Base-by-base conservation (phyloP, 1,139 yeast genomes). In the Chernovozyma sophiae-reginae region DNA sequence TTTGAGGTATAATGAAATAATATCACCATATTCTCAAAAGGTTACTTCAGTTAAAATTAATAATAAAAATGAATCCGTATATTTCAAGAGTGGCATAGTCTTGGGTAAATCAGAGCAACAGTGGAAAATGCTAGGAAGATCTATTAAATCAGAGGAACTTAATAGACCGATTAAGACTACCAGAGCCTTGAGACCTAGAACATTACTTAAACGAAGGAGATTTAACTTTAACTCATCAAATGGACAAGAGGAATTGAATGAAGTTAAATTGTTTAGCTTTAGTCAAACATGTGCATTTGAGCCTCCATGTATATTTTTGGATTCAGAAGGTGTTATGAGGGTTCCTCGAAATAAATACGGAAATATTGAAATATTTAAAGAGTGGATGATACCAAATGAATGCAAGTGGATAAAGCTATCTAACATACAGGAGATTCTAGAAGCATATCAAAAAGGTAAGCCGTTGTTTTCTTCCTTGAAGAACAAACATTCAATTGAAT, bases 101-200 rank as follows among this genome's bases (percentile, higher is more conserved):
- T 55, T 55, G 3, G 70, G 69, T 2, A 65, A 60, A 43, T 63
- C 72, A 0, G 60, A 54, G 35, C 58, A 56, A 17, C 71, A 63
- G 36, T 66, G 72, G 72, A 65, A 62, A 40, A 56, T 63, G 37
- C 42, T 62, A 17, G 72, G 70, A 1, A 44, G 72, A 32, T 62
- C 69, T 5, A 45, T 65, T 8, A 44, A 39, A 24, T 52, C 54
- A 4, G 48, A 41, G 0, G 50, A 59, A 35, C n/a, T 47, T 1
- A 39, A 41, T 1, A 35, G 34, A 1, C 60, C 58, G 2, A 45
- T 62, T 4, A 63, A 59, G 37, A 32, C 40, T 1, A 48, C 58
- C 1, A 50, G 36, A 15, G 45, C 56, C 1, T 40, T 55, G 13
- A 37, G 37, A 4, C 62, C 65, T 3, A 42, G 64, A 26, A 61